Percentiles rank a stretch among this genome's conserved stretches.
Conservation (phyloP, 2,329 filamentous ascomycete genomes). For the Talaromyces sp. region DNA sequence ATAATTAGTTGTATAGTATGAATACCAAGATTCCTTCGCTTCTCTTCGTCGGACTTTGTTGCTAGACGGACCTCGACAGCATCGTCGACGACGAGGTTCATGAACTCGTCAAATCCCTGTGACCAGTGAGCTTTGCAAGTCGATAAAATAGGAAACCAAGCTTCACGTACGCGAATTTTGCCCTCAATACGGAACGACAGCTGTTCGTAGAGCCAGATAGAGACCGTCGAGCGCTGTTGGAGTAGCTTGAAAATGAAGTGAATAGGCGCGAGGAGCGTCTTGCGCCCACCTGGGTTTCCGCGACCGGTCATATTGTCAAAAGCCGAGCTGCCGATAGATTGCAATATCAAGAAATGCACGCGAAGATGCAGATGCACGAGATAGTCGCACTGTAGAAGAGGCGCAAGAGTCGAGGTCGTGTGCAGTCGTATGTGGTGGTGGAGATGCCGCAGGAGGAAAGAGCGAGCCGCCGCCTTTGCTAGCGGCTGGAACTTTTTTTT, state of each 20-base stretch:
- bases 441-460: background rate
- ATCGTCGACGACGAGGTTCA: conserved; percentile 96
- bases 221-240: conserved; percentile 75
- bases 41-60: conserved; percentile 76
- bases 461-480: background rate
- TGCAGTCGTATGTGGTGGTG: background rate
- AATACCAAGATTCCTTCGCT: conserved; percentile 72
- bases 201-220: conserved; percentile 97
- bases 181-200: conserved; percentile 90
- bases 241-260: conserved; percentile 95
- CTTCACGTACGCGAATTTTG: conserved; percentile 72
- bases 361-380: background rate
- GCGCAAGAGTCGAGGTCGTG: background rate
- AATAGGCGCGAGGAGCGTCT: conserved; percentile 70
- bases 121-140: conserved; percentile 1
- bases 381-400: background rate
- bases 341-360: background rate
- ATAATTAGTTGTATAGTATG: background rate
- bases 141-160: conserved; percentile 1
- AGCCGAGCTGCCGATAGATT: background rate
- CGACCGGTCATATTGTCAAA: conserved; percentile 48
- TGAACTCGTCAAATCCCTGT: conserved; percentile 97
- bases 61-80: conserved; percentile 85
- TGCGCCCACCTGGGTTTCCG: conserved; percentile 51
- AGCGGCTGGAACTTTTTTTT: conserved; percentile 28